Evolutionary conservation across 441 rosid genomes (phyloP), one percentile per base, ranked within the genome.

Genomic region (Gossypium lobatum): DNA sequence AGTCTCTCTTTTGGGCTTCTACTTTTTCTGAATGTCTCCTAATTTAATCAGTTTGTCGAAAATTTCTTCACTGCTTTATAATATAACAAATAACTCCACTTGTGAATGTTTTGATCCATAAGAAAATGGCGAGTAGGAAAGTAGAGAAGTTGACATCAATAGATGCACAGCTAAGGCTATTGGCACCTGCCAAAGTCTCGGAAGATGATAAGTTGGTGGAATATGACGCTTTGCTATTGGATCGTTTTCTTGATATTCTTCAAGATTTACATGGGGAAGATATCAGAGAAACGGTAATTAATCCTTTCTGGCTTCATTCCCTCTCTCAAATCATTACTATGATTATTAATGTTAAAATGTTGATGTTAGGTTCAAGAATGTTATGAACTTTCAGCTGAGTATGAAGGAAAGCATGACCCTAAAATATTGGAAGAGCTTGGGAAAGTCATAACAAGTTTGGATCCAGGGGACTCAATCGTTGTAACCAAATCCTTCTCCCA

Each of bases 171-270:
- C 82, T 95, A 50, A 83, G 97, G 89, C 89, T 85, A 8, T 79
- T 93, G 73, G 95, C 85, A 2, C 98, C 98, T 10, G 75, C 75
- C n/a, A 93, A 89, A 73, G 95, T 93, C 48, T 84, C 90, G 8
- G 98, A 93, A 54, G 97, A 93, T 73, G 98, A 93, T 81, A 93
- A 93, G 77, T 67, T 93, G 74, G 88, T 93, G 11, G 96, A 93
- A 87, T 93, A 91, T 68, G 98, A 93, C 75, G 98, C 97, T 75
- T 73, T 93, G 77, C 79, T 93, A 16, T 62, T 93, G 77, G 97
- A 91, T 81, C 88, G 93, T 3, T 93, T 93, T 75, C 97, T 93
- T 2, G 97, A 91, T 71, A 93, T 93, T 70, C 89, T 93, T 66
- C 98, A 93, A 75, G 92, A 88, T 74, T 75, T 93, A 80, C 97